Percentiles rank a stretch among this genome's conserved stretches.
These are phyloP conservation scores for Hypoxylon crocopeplum DNA, from an alignment of 495 filamentous ascomycete genomes.

Conservation along the genomic window DNA sequence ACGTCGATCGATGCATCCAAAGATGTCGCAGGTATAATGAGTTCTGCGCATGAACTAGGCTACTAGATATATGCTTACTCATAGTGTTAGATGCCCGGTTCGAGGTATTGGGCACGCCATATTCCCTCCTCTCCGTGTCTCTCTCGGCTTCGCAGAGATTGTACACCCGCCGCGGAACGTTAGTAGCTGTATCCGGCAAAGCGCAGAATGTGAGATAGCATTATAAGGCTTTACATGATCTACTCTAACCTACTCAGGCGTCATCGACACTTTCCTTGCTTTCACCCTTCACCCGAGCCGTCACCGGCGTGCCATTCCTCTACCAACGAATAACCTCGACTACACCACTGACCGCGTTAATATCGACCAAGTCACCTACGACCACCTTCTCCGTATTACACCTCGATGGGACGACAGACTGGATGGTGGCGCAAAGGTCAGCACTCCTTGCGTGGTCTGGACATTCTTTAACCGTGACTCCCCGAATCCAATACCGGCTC, in stretches of 20 bases:
- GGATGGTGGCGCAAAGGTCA: conserved; percentile 86
- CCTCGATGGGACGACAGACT: conserved; percentile 93
- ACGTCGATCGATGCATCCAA: conserved; percentile 39
- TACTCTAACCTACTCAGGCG: conserved; percentile 56
- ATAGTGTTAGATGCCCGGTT: conserved; percentile 80
- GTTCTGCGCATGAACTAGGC: background rate
- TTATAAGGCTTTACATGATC: background rate
- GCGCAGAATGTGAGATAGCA: conserved; percentile 76
- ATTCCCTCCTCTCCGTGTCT: conserved; percentile 89
- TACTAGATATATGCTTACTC: conserved; percentile 15
- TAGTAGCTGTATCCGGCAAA: conserved; percentile 89
- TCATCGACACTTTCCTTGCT: conserved; percentile 89
- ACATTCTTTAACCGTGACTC: conserved; percentile 76
- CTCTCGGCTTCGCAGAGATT: conserved; percentile 92
- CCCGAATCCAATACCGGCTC: conserved; percentile 75
- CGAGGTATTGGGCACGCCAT: conserved; percentile 86
- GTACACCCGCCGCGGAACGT: conserved; percentile 87
- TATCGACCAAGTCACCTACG: conserved; percentile 82
- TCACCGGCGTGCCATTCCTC: conserved; percentile 87
- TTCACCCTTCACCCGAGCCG: conserved; percentile 76
- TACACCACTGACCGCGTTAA: conserved; percentile 81
- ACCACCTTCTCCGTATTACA: conserved; percentile 87
- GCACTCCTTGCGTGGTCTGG: conserved; percentile 97
- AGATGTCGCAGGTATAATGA: conserved; percentile 50
- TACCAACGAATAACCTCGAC: conserved; percentile 91